phyloP scores from a whole-genome alignment of 805 yeast species.

The Nakazawaea holstii region DNA sequence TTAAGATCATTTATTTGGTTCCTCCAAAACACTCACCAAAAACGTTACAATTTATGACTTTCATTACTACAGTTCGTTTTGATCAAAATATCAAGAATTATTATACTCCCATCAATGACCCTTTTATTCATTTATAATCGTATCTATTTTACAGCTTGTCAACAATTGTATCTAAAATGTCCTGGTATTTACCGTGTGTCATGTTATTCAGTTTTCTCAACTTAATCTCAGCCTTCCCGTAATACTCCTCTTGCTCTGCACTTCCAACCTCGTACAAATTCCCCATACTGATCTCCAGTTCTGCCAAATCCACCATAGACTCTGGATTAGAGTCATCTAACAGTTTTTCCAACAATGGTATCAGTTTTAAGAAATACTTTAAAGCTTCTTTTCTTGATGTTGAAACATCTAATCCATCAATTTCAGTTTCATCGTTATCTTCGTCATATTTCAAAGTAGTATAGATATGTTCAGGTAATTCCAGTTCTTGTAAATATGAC shows the following conservation, averaged over 20 bases:
- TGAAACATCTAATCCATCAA: conserved; percentile 31
- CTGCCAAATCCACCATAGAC: conserved; percentile 80
- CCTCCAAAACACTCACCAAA: too few species aligned
- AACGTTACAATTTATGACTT: too few species aligned
- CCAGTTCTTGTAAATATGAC: conserved; percentile 59
- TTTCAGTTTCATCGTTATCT: conserved; percentile 27
- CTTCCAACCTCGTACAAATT: conserved; percentile 64
- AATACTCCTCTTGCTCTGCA: conserved; percentile 60
- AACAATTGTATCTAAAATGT: conserved; percentile 51
- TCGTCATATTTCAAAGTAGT: conserved; percentile 56
- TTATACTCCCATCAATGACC: too few species aligned
- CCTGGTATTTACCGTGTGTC: conserved; percentile 69
- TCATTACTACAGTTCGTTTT: too few species aligned
- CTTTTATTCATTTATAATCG: not conserved
- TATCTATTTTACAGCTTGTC: not conserved
- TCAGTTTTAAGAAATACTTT: conserved; percentile 44
- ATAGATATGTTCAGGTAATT: conserved; percentile 49
- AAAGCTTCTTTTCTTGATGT: conserved; percentile 48
- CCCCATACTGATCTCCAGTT: conserved; percentile 75
- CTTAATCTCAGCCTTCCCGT: conserved; percentile 62
- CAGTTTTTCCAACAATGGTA: conserved; percentile 51
- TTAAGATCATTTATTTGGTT: too few species aligned
- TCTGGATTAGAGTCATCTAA: conserved; percentile 72
- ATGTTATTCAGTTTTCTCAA: conserved; percentile 73
- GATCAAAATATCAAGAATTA: too few species aligned